Conservation (phyloP, 805 yeast genomes). For the Candida nemodendra region DNA sequence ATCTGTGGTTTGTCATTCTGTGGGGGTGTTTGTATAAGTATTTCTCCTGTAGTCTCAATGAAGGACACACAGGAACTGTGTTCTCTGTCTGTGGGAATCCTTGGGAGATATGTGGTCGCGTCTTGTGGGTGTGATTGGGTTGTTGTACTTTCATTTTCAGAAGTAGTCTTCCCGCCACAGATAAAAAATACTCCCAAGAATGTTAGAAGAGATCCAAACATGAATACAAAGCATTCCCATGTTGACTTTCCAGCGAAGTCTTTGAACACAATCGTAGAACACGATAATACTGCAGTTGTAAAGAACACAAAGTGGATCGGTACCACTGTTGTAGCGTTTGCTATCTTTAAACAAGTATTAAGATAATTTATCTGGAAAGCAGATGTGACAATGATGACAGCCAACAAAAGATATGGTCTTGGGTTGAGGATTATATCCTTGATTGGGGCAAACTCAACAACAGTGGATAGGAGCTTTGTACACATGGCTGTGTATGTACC, state of each 20-base stretch:
- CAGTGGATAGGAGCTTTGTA: slow-evolving; percentile 40
- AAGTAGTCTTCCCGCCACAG: slow-evolving; percentile 18
- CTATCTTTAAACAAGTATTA: slow-evolving; percentile 37
- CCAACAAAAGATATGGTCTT: slow-evolving; percentile 33
- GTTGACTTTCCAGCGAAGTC: slow-evolving; percentile 36
- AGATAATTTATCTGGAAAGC: slow-evolving; percentile 40
- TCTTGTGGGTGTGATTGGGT: not conserved
- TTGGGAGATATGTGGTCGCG: not conserved
- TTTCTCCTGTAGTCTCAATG: not conserved
- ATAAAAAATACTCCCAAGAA: slow-evolving; percentile 43
- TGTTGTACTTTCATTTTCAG: slow-evolving; percentile 1
- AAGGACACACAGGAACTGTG: not conserved
- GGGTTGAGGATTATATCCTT: slow-evolving; percentile 23
- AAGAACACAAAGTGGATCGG: slow-evolving; percentile 51
- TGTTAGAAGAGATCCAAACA: slow-evolving; percentile 36
- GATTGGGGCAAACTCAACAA: slow-evolving; percentile 29
- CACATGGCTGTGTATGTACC: slow-evolving; percentile 49
- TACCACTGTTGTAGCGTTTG: slow-evolving; percentile 45
- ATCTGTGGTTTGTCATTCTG: too few relatives aligned
- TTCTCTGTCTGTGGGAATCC: not conserved
- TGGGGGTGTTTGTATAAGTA: too few relatives aligned
- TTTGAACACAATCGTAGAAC: slow-evolving; percentile 41
- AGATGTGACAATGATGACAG: slow-evolving; percentile 38
- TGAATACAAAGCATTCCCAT: slow-evolving; percentile 25
- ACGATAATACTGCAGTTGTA: slow-evolving; percentile 41